phyloP scores from a whole-genome alignment of 768 basidiomycete species.

The Podaxis mareebaensis region DNA sequence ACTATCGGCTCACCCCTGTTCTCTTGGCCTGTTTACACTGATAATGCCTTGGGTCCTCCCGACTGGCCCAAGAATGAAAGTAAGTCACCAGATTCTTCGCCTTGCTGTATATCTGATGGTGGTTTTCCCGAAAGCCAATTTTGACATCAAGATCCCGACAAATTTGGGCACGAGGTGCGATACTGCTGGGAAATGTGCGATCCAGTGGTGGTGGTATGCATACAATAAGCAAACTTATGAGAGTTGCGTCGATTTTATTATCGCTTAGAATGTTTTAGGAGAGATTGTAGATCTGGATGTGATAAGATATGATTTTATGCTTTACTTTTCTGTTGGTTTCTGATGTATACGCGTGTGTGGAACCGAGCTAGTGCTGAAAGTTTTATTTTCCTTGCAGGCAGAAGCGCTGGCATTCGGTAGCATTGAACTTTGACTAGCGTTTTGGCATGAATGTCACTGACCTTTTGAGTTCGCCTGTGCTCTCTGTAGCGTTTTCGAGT shows the following conservation, averaged over 20 bases:
- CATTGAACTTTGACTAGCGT: too few relatives aligned
- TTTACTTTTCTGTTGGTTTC: neutral
- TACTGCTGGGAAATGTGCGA: conserved; percentile 32
- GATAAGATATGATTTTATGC: neutral
- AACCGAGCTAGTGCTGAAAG: too few relatives aligned
- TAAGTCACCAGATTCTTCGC: conserved; percentile 17
- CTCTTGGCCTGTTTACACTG: conserved; percentile 34
- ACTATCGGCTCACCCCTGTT: conserved; percentile 31
- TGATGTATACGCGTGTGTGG: too few relatives aligned
- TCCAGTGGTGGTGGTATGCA: conserved; percentile 40
- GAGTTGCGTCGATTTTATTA: conserved; percentile 35
- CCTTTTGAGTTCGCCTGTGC: too few relatives aligned
- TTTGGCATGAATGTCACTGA: too few relatives aligned
- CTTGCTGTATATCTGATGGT: neutral
- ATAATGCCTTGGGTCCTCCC: conserved; percentile 29
- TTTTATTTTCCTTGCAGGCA: too few relatives aligned
- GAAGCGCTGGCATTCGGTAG: too few relatives aligned
- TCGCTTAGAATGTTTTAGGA: conserved; percentile 8
- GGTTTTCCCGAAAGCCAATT: conserved; percentile 24
- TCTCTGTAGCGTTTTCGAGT: too few relatives aligned
- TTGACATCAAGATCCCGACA: conserved; percentile 26
- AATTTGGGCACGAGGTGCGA: conserved; percentile 31
- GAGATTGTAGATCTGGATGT: neutral
- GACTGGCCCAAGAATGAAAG: conserved; percentile 38
- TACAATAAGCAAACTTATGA: conserved; percentile 34